Evolutionary conservation across 2,329 filamentous ascomycete species (phyloP), one percentile per base, ranked within the genome.

Genomic region (Monilinia vaccinii-corymbosi): DNA sequence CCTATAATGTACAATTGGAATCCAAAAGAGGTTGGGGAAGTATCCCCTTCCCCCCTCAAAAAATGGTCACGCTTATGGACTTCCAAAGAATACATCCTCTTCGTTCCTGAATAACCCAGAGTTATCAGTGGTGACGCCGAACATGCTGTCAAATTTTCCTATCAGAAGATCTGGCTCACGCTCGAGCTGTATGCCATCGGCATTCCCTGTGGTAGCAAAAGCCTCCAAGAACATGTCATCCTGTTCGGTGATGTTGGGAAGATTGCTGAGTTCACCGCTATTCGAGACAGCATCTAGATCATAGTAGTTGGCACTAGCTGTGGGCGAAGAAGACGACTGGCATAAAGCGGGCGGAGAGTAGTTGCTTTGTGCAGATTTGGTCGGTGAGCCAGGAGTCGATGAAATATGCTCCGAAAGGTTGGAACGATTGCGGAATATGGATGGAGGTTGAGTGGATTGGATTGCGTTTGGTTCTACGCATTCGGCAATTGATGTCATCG

Each of bases 321-420:
- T 73, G 32, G 79, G 79, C 4, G 82, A 81, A 28, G 82, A 84
- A 16, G 81, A 81, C 25, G 81, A 82, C 62, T 81, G 78, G n/a
- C 82, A 84, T 34, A 85, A 78, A 62, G 81, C 81, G 1, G 82
- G 82, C 5, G 81, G 81, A 4, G 82, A 82, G 71, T 78, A 81
- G 60, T 79, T 77, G 71, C 80, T 69, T 32, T 70, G 63, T 21
- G 65, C 56, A 68, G 78, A 81, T 72, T 79, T 82, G 40, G 78
- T 73, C 1, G 81, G 80, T 11, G 80, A 80, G 9, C 67, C 68
- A 1, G 77, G 73, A 50, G 75, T 73, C 31, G 75, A 73, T 4
- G 63, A 63, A 7, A 67, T 55, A 46, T 67, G 67, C 32, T 64
- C 64, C 16, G 67, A 64, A 40, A 63, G 62, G 13, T 53, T 60